Evolutionary conservation across 257 asterid species (phyloP), one percentile per base, ranked within the genome.

Genomic region (Haberlea rhodopensis): DNA sequence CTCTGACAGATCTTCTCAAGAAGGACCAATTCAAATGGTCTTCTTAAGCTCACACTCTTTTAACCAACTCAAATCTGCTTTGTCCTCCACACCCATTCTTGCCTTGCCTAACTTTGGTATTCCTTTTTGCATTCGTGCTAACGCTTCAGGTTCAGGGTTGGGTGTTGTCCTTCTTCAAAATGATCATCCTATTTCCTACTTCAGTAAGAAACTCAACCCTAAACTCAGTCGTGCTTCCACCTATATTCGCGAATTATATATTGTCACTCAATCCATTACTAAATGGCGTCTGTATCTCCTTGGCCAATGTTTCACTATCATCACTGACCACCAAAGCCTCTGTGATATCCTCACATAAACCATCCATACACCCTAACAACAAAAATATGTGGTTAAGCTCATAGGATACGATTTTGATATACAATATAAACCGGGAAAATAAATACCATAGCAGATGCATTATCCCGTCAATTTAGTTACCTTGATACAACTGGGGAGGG

Each of bases 361-460:
- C 5, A 63, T 63, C 20, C 45, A 63, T 16, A 63, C 68, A 4
- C 43, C 59, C 1, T 18, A 63, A 6, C 24, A 62, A 24, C 43
- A 62, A 25, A 2, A 3, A 1, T 62, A 51, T 9, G 34, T 62
- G 3, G 20, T 5, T n/a, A n/a, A n/a, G n/a, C n/a, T n/a, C n/a
- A n/a, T n/a, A n/a, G n/a, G n/a, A n/a, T n/a, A n/a, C n/a, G n/a
- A n/a, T n/a, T n/a, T n/a, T n/a, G n/a, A n/a, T n/a, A n/a, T n/a
- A n/a, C n/a, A n/a, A n/a, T n/a, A n/a, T n/a, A n/a, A n/a, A 16
- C 48, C 6, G 48, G 20, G 8, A 3, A 4, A 1, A 6, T 8
- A 0, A 15, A 25, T n/a, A 26, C 0, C 5, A 9, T 6, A 1
- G 26, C 19, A 5, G 46, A 63, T 16, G 68, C 46, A 5, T 19